A percentile compares a stretch with the other conserved stretches of the same genome.
Evolutionary conservation across 2,329 filamentous ascomycete species (phyloP).

Genomic region (Alternaria sp.): DNA sequence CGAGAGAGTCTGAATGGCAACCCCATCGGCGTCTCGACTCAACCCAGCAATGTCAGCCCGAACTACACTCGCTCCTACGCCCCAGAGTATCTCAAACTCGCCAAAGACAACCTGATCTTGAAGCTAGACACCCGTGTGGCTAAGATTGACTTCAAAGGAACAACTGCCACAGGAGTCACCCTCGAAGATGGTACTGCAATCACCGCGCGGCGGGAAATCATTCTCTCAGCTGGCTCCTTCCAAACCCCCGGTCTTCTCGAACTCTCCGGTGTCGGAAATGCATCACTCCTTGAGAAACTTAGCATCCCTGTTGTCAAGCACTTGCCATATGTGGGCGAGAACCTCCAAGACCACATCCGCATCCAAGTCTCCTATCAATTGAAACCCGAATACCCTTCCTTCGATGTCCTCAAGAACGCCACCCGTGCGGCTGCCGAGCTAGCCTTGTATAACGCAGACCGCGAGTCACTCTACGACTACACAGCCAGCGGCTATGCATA

Average conservation of each 20-base stretch:
- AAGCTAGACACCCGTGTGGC: conserved; percentile 49
- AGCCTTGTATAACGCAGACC: conserved; percentile 44
- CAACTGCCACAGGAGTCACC: conserved; percentile 43
- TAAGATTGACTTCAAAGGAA: conserved; percentile 49
- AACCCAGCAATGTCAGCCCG: conserved; percentile 59
- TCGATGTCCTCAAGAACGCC: conserved; percentile 35
- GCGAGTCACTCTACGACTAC: conserved; percentile 52
- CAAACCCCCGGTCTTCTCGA: conserved; percentile 39
- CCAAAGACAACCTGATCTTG: conserved; percentile 55
- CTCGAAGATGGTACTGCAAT: conserved; percentile 41
- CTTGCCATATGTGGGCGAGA: conserved; percentile 37
- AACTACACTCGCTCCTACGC: conserved; percentile 61
- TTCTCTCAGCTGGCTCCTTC: conserved; percentile 38
- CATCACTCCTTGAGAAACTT: conserved; percentile 21
- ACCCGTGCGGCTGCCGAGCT: conserved; percentile 52
- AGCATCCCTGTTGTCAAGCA: conserved; percentile 31
- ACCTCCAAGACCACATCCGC: conserved; percentile 46
- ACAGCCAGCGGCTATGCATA: conserved; percentile 53
- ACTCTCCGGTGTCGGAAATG: conserved; percentile 35
- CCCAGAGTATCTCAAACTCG: conserved; percentile 56
- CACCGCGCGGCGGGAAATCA: conserved; percentile 40
- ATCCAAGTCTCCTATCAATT: conserved; percentile 36
- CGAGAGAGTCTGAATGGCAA: conserved; percentile 60
- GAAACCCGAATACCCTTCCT: conserved; percentile 33
- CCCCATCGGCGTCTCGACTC: conserved; percentile 60